These are phyloP conservation scores for Knufia petricola DNA, from an alignment of 2,329 filamentous ascomycete species.

Conservation along the genomic window DNA sequence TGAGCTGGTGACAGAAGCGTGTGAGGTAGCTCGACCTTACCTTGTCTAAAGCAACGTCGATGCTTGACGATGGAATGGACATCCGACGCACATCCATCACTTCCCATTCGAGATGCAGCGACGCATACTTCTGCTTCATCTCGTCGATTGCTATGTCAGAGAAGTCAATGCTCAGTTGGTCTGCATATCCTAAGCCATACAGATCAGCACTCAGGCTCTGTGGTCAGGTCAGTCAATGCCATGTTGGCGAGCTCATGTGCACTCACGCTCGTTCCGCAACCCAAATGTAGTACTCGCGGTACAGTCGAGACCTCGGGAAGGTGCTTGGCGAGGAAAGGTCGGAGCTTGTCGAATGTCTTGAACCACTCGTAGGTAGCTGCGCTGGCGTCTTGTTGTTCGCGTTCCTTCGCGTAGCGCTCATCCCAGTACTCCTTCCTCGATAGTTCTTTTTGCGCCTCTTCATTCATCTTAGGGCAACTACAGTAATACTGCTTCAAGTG, in stretches of 20 bases:
- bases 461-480: not conserved
- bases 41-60: conserved; percentile 52
- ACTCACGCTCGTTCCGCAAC: conserved; percentile 49
- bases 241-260: conserved; percentile 30
- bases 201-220: not conserved
- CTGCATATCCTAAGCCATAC: conserved; percentile 36
- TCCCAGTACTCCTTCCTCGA: conserved; percentile 43
- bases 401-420: conserved; percentile 35
- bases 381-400: conserved; percentile 21
- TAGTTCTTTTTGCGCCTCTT: conserved; percentile 28
- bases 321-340: conserved; percentile 38
- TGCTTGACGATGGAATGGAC: conserved; percentile 31
- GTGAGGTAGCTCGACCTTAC: not conserved
- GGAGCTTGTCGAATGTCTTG: conserved; percentile 39
- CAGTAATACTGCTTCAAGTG: too few relatives aligned
- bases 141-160: conserved; percentile 43
- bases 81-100: conserved; percentile 43
- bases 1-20: conserved; percentile 29
- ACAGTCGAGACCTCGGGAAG: conserved; percentile 31
- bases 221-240: not conserved
- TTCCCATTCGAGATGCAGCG: not conserved
- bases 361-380: conserved; percentile 47
- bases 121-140: conserved; percentile 37
- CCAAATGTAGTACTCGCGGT: conserved; percentile 46
- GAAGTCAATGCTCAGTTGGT: conserved; percentile 50